A percentile compares a stretch with the other conserved stretches of the same genome.
Conservation (phyloP, 2,329 filamentous ascomycete species). For the Pleomassaria siparia region DNA sequence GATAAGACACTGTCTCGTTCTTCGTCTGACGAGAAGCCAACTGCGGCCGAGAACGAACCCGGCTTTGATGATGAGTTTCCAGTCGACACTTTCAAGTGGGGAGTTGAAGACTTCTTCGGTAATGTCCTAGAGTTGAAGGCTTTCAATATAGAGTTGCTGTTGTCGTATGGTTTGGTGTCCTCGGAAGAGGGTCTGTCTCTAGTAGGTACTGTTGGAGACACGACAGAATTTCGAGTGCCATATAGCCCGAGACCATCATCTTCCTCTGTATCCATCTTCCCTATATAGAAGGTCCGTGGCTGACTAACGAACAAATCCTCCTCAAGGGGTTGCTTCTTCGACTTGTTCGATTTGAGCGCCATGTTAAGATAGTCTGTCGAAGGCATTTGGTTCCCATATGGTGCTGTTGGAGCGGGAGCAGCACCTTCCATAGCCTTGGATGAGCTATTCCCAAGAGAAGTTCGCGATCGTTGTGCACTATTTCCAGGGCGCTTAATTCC, state of each 20-base stretch:
- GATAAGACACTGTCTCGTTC: not conserved
- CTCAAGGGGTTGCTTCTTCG: slow-evolving; percentile 6
- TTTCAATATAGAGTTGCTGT: not conserved
- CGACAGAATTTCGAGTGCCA: not conserved
- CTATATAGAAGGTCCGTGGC: slow-evolving; percentile 16
- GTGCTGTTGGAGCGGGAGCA: not conserved
- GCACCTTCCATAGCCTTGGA: not conserved
- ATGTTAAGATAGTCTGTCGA: slow-evolving; percentile 25
- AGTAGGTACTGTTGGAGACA: not conserved
- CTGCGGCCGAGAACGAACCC: not conserved
- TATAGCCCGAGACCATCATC: not conserved
- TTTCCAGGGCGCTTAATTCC: not conserved
- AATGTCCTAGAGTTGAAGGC: not conserved
- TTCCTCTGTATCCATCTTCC: slow-evolving; percentile 4
- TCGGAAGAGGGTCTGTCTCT: not conserved
- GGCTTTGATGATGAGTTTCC: not conserved
- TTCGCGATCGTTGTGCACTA: not conserved
- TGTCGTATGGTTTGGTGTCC: not conserved
- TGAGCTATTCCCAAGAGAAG: not conserved
- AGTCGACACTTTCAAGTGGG: not conserved
- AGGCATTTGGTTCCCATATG: slow-evolving; percentile 12
- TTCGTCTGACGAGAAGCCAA: not conserved
- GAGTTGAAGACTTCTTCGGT: not conserved
- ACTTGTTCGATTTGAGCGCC: slow-evolving; percentile 16
- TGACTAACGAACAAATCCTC: not conserved